Evolutionary conservation across 2,329 filamentous ascomycete genomes (phyloP).

Genomic region (Diaporthe humulicola): DNA sequence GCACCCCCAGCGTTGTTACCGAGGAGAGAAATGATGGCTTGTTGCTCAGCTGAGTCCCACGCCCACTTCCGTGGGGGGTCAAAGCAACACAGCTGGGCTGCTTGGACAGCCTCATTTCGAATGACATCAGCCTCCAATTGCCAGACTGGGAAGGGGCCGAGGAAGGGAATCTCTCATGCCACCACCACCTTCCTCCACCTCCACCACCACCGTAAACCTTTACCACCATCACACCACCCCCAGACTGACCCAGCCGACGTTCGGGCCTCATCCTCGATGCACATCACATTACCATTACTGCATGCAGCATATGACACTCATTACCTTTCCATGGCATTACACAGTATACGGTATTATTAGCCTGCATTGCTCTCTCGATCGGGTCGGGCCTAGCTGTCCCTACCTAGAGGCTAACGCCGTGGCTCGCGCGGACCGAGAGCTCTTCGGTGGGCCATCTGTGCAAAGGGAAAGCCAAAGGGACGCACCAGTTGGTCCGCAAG

Average conservation of each 20-base stretch:
- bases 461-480: background rate
- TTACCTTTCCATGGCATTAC: background rate
- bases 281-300: conserved; percentile 14
- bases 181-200: background rate
- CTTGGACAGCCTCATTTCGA: conserved; percentile 23
- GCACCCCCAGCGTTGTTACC: background rate
- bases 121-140: conserved; percentile 29
- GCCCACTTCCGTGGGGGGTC: conserved; percentile 23
- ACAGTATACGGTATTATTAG: background rate
- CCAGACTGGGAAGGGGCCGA: conserved; percentile 24
- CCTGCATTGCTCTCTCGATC: conserved; percentile 7
- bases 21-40: conserved; percentile 27
- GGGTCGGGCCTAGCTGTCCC: conserved; percentile 11
- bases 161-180: conserved; percentile 17
- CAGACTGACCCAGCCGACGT: conserved; percentile 10
- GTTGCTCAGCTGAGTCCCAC: conserved; percentile 29
- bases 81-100: conserved; percentile 15
- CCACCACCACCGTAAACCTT: conserved; percentile 6
- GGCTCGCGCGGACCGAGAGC: conserved; percentile 28
- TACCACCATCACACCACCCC: conserved; percentile 26
- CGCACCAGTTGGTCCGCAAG: conserved; percentile 15
- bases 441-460: conserved; percentile 6
- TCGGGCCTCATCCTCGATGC: conserved; percentile 17
- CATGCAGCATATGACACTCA: conserved; percentile 3
- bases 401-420: conserved; percentile 14